phyloP scores from a whole-genome alignment of 495 filamentous ascomycete species.

The Talaromyces wortmannii region DNA sequence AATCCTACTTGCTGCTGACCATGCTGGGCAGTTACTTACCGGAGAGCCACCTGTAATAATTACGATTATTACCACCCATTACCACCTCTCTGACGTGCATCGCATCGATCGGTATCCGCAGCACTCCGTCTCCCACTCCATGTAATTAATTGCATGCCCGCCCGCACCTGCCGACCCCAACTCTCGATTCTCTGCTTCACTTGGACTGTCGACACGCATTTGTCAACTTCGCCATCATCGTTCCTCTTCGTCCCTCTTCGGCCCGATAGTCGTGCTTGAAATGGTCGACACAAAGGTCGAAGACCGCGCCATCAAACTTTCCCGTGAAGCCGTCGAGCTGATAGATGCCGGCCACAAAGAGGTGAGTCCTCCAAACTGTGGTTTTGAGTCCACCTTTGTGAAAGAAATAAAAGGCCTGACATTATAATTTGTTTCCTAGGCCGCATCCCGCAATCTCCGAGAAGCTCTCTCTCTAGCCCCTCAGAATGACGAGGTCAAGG shows the following conservation, averaged over 20 bases:
- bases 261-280: constrained; percentile 18
- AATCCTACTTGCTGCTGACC: too few relatives aligned
- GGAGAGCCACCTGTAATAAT: too few relatives aligned
- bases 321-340: constrained; percentile 43
- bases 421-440: constrained; percentile 26
- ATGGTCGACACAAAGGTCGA: constrained; percentile 42
- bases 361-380: constrained; percentile 16
- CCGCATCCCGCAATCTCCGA: constrained; percentile 50
- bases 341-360: constrained; percentile 41
- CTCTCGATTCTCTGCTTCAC: background rate
- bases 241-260: background rate
- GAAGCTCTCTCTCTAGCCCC: constrained; percentile 58
- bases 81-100: too few relatives aligned
- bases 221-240: background rate
- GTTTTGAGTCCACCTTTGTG: background rate
- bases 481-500: constrained; percentile 45
- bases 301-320: constrained; percentile 42
- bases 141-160: too few relatives aligned
- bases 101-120: too few relatives aligned
- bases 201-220: too few relatives aligned
- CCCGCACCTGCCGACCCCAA: too few relatives aligned
- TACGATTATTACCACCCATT: too few relatives aligned
- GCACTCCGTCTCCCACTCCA: too few relatives aligned
- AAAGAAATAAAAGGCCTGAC: too few relatives aligned
- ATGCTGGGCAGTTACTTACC: too few relatives aligned